Conservation (phyloP, 495 filamentous ascomycete genomes). For the Tuber umbilicatum region DNA sequence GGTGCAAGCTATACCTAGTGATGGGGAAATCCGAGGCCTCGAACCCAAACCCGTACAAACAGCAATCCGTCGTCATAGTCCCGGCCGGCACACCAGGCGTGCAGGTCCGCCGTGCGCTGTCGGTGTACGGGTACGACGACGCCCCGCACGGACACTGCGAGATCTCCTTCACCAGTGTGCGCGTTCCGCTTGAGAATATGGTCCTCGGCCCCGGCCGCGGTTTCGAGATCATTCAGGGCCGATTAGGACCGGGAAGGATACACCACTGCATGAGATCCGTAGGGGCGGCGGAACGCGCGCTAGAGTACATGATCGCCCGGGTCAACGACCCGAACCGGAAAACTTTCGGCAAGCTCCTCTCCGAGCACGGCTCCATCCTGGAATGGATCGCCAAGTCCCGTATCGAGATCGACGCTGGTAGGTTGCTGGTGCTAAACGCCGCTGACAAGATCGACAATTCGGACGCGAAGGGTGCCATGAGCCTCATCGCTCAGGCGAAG, state of each 20-base stretch:
- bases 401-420: conserved; percentile 82
- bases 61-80: conserved; percentile 85
- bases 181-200: conserved; percentile 68
- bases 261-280: conserved; percentile 92
- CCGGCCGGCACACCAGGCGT: conserved; percentile 68
- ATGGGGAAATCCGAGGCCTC: conserved; percentile 77
- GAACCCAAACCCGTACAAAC: conserved; percentile 68
- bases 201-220: conserved; percentile 84
- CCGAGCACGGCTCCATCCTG: conserved; percentile 80
- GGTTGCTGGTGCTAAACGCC: conserved; percentile 79
- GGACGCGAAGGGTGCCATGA: conserved; percentile 70
- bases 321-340: conserved; percentile 83
- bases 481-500: conserved; percentile 83
- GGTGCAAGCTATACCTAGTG: conserved; percentile 82
- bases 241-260: conserved; percentile 83
- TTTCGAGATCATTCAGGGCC: conserved; percentile 95
- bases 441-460: conserved; percentile 81
- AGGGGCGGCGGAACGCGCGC: conserved; percentile 73
- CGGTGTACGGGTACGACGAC: conserved; percentile 89
- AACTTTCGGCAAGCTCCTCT: conserved; percentile 72
- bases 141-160: conserved; percentile 90
- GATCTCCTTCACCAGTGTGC: conserved; percentile 77
- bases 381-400: conserved; percentile 89
- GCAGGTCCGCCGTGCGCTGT: conserved; percentile 75
- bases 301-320: conserved; percentile 82